Evolutionary conservation across 1,139 yeast genomes (phyloP).

Genomic region (Neolecta irregularis): DNA sequence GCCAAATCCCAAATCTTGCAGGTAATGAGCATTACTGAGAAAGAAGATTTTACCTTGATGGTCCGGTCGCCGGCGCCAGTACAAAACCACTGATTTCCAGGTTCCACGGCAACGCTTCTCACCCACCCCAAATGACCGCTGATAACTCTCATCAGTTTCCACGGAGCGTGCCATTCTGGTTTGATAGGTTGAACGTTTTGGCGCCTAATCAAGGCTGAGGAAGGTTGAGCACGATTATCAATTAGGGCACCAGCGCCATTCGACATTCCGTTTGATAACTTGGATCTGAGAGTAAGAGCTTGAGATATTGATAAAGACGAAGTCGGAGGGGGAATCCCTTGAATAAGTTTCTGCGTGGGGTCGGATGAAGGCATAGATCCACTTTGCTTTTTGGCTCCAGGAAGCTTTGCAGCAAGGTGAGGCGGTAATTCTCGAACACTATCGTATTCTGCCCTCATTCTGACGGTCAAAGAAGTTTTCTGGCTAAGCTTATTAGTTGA

Average conservation of each 20-base stretch:
- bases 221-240: neutral
- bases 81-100: conserved; percentile 79
- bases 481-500: neutral
- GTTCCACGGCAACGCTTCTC: conserved; percentile 62
- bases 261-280: conserved; percentile 1
- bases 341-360: conserved; percentile 15
- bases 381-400: conserved; percentile 11
- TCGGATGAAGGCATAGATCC: conserved; percentile 8
- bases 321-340: conserved; percentile 16
- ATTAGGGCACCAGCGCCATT: too few relatives aligned
- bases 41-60: conserved; percentile 32
- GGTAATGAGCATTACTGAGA: neutral
- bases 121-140: conserved; percentile 95
- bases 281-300: conserved; percentile 2
- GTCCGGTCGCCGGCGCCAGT: conserved; percentile 84
- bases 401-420: conserved; percentile 17
- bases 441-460: conserved; percentile 17
- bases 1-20: conserved; percentile 71
- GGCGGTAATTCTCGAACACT: conserved; percentile 16
- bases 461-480: too few relatives aligned
- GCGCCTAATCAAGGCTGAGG: conserved; percentile 5
- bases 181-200: conserved; percentile 13
- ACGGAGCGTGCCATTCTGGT: conserved; percentile 43
- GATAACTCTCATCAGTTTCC: conserved; percentile 60
- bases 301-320: conserved; percentile 10